Evolutionary conservation across 768 basidiomycete genomes (phyloP).

Genomic region (Panus rudis): DNA sequence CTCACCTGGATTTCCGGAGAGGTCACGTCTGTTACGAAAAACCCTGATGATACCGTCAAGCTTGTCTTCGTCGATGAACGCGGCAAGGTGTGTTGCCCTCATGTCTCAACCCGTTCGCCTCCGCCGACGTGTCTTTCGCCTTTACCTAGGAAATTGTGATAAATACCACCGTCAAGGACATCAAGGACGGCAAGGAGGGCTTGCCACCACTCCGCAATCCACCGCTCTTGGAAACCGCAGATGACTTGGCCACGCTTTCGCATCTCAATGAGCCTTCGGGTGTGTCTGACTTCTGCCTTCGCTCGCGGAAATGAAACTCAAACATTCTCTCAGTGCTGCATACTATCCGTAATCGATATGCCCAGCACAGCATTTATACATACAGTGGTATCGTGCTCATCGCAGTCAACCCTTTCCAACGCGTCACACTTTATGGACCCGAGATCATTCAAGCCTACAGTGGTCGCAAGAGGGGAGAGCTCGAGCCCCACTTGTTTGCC

Average conservation of each 20-base stretch:
- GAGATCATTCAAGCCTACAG: slow-evolving; percentile 97
- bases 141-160: slow-evolving; percentile 62
- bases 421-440: slow-evolving; percentile 92
- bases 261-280: slow-evolving; percentile 98
- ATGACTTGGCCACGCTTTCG: slow-evolving; percentile 95
- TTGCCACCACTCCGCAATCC: slow-evolving; percentile 95
- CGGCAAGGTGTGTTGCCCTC: slow-evolving; percentile 58
- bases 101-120: background rate
- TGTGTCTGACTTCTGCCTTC: slow-evolving; percentile 28
- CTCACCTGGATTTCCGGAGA: slow-evolving; percentile 91
- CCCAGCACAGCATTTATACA: slow-evolving; percentile 95
- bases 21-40: slow-evolving; percentile 59
- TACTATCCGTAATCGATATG: slow-evolving; percentile 95
- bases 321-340: slow-evolving; percentile 63
- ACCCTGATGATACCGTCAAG: slow-evolving; percentile 67
- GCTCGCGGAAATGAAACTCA: background rate
- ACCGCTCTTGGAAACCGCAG: slow-evolving; percentile 90
- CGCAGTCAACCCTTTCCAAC: slow-evolving; percentile 97
- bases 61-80: slow-evolving; percentile 86
- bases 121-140: background rate
- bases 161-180: slow-evolving; percentile 72
- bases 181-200: slow-evolving; percentile 70
- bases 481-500: slow-evolving; percentile 97
- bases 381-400: slow-evolving; percentile 99
- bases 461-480: slow-evolving; percentile 84